Base-by-base conservation (phyloP, 139 green algal genomes). In the Ulvella scutata region DNA sequence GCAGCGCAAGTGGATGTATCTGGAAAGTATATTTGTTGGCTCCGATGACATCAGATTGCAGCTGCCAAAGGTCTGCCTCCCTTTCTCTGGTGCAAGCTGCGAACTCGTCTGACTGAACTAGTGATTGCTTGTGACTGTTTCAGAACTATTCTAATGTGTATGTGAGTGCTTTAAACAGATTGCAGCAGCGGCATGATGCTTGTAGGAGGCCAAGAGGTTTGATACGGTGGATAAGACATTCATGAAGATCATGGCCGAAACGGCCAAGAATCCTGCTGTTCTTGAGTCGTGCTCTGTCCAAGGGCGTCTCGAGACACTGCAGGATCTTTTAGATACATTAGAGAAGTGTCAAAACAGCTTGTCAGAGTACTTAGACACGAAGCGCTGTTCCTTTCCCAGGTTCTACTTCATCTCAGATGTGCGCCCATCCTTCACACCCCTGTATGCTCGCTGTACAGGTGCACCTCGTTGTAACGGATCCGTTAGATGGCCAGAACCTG, bases 371-470 rank as follows among this genome's bases (percentile, higher is more conserved):
- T 77, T 95, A 43, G 87, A 93, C 80, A 91, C 85, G 73, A 95
- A 95, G 82, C 83, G 90, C 31, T 87, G 82, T 67, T 79, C 87
- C 28, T 95, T 95, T 79, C 90, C 90, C 1, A 80, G 90, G 38
- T 95, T 95, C 84, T 95, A 88, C 82, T 95, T 93, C 87, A 92
- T 95, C 78, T 90, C 84, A 34, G 90, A 95, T 75, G 88, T 67
- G 33, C 33, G 51, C 7, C 33, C 51, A 36, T 23, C 17, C 51
- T 59, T 17, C 17, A 59, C 40, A 59, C 21, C 17, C 40, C 17
- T n/a, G n/a, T n/a, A 59, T 26, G 17, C 40, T 20, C 17, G 40
- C 40, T 59, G 0, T 59, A 59, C 17, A 26, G 40, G 40, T 20
- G 40, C 17, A 20, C 40, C 40, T 59, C 21, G 40, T 10, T 26